These are phyloP conservation scores for Ganoderma lingzhi DNA, from an alignment of 1,284 basidiomycete species.

Conservation along the genomic window DNA sequence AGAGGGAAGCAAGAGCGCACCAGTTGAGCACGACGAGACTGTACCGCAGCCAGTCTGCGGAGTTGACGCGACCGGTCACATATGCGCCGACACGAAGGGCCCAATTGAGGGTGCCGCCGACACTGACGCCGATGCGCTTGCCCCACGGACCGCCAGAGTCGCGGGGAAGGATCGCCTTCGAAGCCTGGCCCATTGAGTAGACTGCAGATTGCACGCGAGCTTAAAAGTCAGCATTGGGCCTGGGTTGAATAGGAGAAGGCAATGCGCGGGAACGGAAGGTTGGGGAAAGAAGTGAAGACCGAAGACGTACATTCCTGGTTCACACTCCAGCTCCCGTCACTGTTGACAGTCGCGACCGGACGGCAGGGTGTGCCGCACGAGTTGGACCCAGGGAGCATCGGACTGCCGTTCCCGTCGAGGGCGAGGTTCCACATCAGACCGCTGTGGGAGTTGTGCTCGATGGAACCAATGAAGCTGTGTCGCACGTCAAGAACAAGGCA, in stretches of 20 bases:
- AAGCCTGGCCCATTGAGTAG: constrained; percentile 78
- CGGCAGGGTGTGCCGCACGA: constrained; percentile 73
- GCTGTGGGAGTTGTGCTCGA: constrained; percentile 55
- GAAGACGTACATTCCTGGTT: constrained; percentile 73
- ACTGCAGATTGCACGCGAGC: constrained; percentile 47
- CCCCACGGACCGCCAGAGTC: constrained; percentile 74
- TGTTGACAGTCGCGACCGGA: constrained; percentile 71
- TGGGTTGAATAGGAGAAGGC: not conserved
- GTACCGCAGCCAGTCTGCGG: constrained; percentile 69
- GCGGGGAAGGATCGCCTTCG: constrained; percentile 74
- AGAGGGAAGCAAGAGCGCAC: constrained; percentile 31
- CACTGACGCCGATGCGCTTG: constrained; percentile 67
- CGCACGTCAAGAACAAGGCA: constrained; percentile 2
- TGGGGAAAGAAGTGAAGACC: not conserved
- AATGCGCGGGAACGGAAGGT: constrained; percentile 3
- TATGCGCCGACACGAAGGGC: constrained; percentile 70
- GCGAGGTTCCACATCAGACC: constrained; percentile 74
- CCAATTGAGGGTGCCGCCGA: constrained; percentile 65
- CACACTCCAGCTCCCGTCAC: constrained; percentile 63
- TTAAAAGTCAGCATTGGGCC: not conserved
- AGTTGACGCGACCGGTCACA: constrained; percentile 61
- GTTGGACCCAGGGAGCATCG: constrained; percentile 67
- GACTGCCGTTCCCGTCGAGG: constrained; percentile 65
- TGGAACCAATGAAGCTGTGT: constrained; percentile 51
- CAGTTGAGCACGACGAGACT: constrained; percentile 75